Percentiles rank a stretch among this genome's conserved stretches.
Evolutionary conservation across 352 stramenopile genomes (phyloP).

Genomic region (Pythium apleroticum): DNA sequence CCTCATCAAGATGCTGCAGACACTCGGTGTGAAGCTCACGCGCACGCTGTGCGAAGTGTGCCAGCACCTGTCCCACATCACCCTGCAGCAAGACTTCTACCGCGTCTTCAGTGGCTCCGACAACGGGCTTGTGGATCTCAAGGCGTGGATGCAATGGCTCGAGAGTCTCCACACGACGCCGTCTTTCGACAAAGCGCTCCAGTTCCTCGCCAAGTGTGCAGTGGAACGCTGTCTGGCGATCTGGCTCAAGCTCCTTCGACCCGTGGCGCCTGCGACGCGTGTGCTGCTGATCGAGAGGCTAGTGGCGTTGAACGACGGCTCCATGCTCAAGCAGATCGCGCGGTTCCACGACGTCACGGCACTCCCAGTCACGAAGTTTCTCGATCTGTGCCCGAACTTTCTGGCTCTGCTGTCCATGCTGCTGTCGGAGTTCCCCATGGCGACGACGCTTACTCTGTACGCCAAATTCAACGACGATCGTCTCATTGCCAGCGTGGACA

Average conservation of each 20-base stretch:
- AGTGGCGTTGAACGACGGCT: slow-evolving; percentile 22
- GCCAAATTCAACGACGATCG: slow-evolving; percentile 52
- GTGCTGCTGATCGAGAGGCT: slow-evolving; percentile 38
- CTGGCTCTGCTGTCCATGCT: slow-evolving; percentile 32
- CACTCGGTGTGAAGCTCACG: slow-evolving; percentile 34
- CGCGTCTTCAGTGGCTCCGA: slow-evolving; percentile 44
- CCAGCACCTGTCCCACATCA: slow-evolving; percentile 34
- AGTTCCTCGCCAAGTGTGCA: slow-evolving; percentile 44
- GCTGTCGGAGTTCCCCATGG: slow-evolving; percentile 50
- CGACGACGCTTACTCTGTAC: slow-evolving; percentile 49
- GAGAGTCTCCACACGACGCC: slow-evolving; percentile 15
- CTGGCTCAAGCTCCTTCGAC: slow-evolving; percentile 47
- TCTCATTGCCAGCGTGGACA: slow-evolving; percentile 41
- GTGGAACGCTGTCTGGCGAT: slow-evolving; percentile 43
- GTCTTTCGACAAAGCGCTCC: slow-evolving; percentile 29
- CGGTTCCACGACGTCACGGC: slow-evolving; percentile 57
- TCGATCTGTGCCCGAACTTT: slow-evolving; percentile 43
- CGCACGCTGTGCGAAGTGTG: slow-evolving; percentile 44
- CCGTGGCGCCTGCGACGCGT: slow-evolving; percentile 29
- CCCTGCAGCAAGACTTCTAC: slow-evolving; percentile 57
- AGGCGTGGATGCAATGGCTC: slow-evolving; percentile 57
- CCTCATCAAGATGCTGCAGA: slow-evolving; percentile 58
- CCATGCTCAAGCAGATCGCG: slow-evolving; percentile 50
- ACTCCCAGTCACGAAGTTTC: slow-evolving; percentile 32
- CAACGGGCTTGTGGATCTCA: slow-evolving; percentile 31